Conservation (phyloP, 2,329 filamentous ascomycete species). For the Colletotrichum liriopes region DNA sequence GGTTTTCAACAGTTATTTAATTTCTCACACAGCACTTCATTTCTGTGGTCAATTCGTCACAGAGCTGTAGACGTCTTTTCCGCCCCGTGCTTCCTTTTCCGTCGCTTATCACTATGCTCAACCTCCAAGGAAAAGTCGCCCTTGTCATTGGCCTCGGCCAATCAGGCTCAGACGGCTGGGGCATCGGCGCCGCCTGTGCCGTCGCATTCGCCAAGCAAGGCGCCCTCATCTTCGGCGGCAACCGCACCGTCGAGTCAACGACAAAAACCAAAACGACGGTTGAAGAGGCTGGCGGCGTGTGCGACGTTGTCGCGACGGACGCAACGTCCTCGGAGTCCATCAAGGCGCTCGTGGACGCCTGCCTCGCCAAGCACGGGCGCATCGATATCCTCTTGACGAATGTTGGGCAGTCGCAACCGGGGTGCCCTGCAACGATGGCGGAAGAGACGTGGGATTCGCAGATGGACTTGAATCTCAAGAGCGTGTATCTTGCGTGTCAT, state of each 20-base stretch:
- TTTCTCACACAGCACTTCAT: not conserved
- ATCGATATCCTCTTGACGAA: constrained; percentile 75
- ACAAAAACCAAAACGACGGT: constrained; percentile 58
- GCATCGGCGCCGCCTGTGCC: constrained; percentile 67
- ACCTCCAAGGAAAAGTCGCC: constrained; percentile 60
- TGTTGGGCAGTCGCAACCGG: constrained; percentile 70
- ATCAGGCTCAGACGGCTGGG: constrained; percentile 62
- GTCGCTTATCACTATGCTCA: constrained; percentile 45
- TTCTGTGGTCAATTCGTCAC: not conserved
- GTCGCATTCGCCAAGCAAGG: constrained; percentile 63
- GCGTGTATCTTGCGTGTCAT: constrained; percentile 68
- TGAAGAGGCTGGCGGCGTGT: constrained; percentile 51
- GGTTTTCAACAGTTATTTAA: too few species aligned
- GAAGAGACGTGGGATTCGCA: constrained; percentile 68
- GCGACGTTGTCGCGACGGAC: constrained; percentile 61
- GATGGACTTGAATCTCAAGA: constrained; percentile 70
- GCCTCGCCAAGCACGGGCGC: constrained; percentile 65
- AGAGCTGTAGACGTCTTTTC: constrained; percentile 9
- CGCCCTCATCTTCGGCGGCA: constrained; percentile 66
- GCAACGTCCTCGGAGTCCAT: constrained; percentile 69
- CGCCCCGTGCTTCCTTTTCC: not conserved
- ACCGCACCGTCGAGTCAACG: constrained; percentile 60
- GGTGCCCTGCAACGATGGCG: constrained; percentile 62
- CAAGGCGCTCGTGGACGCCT: constrained; percentile 67
- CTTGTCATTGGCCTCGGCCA: constrained; percentile 64